Percentiles rank a stretch among this genome's conserved stretches.
Conservation (phyloP, 163 green algal genomes). For the Chlorella variabilis region DNA sequence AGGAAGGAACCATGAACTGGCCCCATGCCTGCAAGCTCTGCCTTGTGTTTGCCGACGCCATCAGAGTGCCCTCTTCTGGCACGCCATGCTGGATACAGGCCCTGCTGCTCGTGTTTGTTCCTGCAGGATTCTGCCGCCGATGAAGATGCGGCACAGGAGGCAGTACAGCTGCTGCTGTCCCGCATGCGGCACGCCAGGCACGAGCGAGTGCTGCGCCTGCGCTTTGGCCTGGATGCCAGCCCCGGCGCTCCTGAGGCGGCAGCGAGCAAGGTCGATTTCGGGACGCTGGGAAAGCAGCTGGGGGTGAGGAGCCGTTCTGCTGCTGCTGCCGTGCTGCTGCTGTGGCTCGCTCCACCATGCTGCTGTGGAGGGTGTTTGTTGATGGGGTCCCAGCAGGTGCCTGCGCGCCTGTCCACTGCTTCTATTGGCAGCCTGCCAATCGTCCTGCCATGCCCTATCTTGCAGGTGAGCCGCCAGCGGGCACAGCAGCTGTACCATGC, state of each 20-base stretch:
- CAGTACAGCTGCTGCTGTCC: slow-evolving; percentile 2
- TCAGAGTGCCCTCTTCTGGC: too few species aligned
- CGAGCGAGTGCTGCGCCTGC: slow-evolving; percentile 2
- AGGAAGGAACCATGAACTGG: not conserved
- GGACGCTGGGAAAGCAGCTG: not conserved
- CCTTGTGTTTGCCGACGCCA: too few species aligned
- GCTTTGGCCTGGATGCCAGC: slow-evolving; percentile 11
- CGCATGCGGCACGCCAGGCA: not conserved
- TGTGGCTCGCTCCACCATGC: too few species aligned
- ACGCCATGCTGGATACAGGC: too few species aligned
- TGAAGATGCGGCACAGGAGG: not conserved
- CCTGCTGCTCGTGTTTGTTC: not conserved
- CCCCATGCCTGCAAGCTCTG: too few species aligned
- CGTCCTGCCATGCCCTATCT: not conserved
- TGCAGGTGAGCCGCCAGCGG: slow-evolving; percentile 22
- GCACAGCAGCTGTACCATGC: not conserved
- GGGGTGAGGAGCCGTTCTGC: slow-evolving; percentile 9
- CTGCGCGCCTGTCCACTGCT: not conserved
- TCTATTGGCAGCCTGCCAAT: not conserved
- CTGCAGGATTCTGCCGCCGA: not conserved
- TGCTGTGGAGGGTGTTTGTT: too few species aligned
- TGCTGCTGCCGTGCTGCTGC: too few species aligned
- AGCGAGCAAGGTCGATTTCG: not conserved
- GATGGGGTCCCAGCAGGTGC: too few species aligned
- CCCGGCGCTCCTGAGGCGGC: not conserved